Base-by-base conservation (phyloP, 331 rosid genomes). In the Quercus phellos region DNA sequence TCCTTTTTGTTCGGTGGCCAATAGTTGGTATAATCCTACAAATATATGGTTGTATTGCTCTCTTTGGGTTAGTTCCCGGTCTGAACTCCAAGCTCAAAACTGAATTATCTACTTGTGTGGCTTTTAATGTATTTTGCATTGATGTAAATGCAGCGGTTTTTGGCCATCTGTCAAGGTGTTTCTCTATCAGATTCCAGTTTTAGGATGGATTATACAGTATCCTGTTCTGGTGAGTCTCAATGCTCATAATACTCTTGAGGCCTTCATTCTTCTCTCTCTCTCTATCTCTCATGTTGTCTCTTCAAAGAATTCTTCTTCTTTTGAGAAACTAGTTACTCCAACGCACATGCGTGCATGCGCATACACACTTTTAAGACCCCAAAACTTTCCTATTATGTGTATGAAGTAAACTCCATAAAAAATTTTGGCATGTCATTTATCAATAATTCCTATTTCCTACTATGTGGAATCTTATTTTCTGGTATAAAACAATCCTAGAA, bases 1-100 rank as follows among this genome's bases (percentile, higher is more conserved):
- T 94, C 84, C 88, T 94, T 78, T 92, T 94, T 22, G 96, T 92
- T 78, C 91, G 99, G 87, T 92, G 95, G 92, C 98, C 99, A 58
- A 67, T 94, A 69, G 66, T 92, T 55, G 99, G 99, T 60, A 94
- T 94, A 78, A 72, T 92, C 73, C 76, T 92, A 71, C 96, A 94
- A 84, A 83, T 88, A 82, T 94, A 83, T 70, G 97, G 97, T 32
- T 90, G 90, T 77, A 35, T 88, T 64, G 78, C 88, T 78, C 97
- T 94, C 56, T 94, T 94, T 76, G 83, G 99, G 98, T 94, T 75
- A 81, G 99, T 90, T 74, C 76, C 82, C 74, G 70, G 55, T 67
- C 60, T 79, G 60, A 76, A 64, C 76, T 77, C 80, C 73, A 42
- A 80, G 43, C 74, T 81, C 34, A 30, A 77, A 68, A 50, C 59